These are phyloP conservation scores for Parietaria judaica DNA, from an alignment of 306 rosid species.

Conservation along the genomic window DNA sequence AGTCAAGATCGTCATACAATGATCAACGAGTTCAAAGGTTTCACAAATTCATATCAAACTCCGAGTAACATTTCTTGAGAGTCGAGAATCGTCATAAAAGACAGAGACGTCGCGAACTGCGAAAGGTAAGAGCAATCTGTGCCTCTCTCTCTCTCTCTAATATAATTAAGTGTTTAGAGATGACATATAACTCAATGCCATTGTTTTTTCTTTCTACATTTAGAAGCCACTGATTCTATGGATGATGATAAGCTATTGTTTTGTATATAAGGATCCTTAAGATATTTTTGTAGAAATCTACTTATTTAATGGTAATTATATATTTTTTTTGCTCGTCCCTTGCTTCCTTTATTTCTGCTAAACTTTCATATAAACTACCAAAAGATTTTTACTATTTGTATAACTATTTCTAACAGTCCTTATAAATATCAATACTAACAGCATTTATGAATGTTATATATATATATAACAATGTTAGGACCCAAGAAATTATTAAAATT, in stretches of 20 bases:
- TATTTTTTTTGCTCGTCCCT: constrained; percentile 13
- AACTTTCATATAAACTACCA: too few species aligned
- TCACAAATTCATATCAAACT: constrained; percentile 41
- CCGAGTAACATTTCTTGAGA: constrained; percentile 3
- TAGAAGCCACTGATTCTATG: constrained; percentile 5
- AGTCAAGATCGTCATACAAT: constrained; percentile 21
- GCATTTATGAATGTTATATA: too few species aligned
- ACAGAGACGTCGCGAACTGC: constrained; percentile 5
- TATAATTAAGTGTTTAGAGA: not conserved
- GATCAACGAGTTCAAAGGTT: constrained; percentile 55
- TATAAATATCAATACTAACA: too few species aligned
- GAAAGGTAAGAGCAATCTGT: not conserved
- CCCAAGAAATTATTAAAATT: too few species aligned
- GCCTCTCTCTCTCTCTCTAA: not conserved
- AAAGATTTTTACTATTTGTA: too few species aligned
- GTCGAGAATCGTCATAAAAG: not conserved
- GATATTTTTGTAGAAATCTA: constrained; percentile 39
- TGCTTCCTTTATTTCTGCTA: not conserved
- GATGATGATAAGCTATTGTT: constrained; percentile 26
- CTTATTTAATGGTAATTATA: constrained; percentile 22
- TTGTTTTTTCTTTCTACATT: constrained; percentile 4
- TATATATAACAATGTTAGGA: too few species aligned
- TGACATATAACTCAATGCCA: constrained; percentile 1
- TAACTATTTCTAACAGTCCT: too few species aligned
- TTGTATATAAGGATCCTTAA: constrained; percentile 48